These are phyloP conservation scores for Pelargonium citronellum DNA, from an alignment of 441 rosid species.

Conservation along the genomic window DNA sequence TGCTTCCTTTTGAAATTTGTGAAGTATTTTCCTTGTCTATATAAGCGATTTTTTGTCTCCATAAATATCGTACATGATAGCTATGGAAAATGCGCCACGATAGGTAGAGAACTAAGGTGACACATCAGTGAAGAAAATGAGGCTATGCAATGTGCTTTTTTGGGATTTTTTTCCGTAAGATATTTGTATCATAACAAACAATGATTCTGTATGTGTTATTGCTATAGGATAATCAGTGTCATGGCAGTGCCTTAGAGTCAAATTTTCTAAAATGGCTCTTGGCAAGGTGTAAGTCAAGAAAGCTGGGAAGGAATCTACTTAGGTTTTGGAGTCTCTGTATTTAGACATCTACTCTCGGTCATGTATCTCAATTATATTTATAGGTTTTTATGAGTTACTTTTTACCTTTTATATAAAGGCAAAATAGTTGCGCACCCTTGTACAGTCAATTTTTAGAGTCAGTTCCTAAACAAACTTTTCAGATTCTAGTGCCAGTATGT, in stretches of 20 bases:
- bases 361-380: too few species aligned
- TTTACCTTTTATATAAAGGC: background rate
- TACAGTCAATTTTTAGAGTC: too few species aligned
- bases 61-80: background rate
- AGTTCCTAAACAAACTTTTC: too few species aligned
- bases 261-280: background rate
- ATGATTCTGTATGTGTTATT: too few species aligned
- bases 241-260: background rate
- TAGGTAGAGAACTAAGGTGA: background rate
- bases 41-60: background rate
- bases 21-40: background rate
- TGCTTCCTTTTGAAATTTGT: background rate
- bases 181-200: too few species aligned
- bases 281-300: background rate
- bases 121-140: background rate
- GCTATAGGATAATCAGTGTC: background rate
- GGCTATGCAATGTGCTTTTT: background rate
- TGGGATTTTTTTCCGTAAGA: background rate
- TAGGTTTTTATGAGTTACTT: background rate
- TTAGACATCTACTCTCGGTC: too few species aligned
- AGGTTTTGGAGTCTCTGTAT: background rate
- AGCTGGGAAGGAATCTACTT: background rate
- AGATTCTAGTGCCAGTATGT: too few species aligned
- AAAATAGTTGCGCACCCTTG: too few species aligned
- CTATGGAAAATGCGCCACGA: too few species aligned